Conservation (phyloP, 2,329 filamentous ascomycete species). For the Geosmithia morbida region DNA sequence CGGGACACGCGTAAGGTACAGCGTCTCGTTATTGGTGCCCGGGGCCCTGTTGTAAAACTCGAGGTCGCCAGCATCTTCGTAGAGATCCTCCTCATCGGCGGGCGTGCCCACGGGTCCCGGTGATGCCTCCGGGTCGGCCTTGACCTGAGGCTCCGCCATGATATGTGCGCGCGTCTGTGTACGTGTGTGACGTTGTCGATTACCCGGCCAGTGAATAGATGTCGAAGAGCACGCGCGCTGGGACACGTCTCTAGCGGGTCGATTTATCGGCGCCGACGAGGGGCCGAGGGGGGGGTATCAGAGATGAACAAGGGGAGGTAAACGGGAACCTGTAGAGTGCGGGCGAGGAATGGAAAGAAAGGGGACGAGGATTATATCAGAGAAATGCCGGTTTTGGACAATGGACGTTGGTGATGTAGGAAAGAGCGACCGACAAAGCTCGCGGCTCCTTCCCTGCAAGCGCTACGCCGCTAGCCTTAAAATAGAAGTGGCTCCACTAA, state of each 20-base stretch:
- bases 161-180: conserved; percentile 2
- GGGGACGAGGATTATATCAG: neutral
- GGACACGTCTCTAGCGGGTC: neutral
- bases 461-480: neutral
- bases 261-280: neutral
- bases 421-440: neutral
- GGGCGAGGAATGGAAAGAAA: too few relatives aligned
- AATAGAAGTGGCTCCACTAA: neutral
- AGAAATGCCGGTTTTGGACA: neutral
- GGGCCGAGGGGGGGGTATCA: neutral
- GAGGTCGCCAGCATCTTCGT: conserved; percentile 43
- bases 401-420: neutral
- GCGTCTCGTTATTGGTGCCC: conserved; percentile 24
- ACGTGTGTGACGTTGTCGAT: neutral
- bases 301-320: neutral
- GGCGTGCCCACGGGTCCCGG: conserved; percentile 9
- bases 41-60: conserved; percentile 35
- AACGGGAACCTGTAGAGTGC: too few relatives aligned
- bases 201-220: neutral
- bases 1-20: conserved; percentile 67
- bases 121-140: conserved; percentile 30
- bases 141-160: conserved; percentile 26
- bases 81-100: conserved; percentile 52
- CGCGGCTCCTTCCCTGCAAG: neutral
- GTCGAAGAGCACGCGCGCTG: neutral